Conservation (phyloP, 345 rosid species). For the Brassica nigra region DNA sequence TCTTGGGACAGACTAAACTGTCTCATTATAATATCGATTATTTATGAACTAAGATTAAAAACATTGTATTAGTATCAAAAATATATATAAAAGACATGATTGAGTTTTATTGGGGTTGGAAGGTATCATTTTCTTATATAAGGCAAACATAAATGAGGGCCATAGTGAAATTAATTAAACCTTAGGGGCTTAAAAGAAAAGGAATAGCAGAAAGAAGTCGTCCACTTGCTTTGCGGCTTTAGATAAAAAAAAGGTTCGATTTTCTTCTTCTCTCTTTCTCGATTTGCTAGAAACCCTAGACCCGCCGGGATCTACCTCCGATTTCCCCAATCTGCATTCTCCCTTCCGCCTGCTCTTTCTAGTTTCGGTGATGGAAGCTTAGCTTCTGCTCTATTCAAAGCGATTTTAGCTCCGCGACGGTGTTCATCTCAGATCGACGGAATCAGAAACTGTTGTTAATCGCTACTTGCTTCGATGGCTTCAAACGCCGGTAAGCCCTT, state of each 20-base stretch:
- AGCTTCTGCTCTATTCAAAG: background rate
- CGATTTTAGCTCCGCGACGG: background rate
- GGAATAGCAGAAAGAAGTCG: background rate
- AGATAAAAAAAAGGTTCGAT: constrained; percentile 18
- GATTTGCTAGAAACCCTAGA: constrained; percentile 26
- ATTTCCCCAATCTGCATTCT: background rate
- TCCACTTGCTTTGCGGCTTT: constrained; percentile 10
- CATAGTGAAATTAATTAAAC: background rate
- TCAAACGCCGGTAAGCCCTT: constrained; percentile 58
- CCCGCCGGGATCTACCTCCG: background rate
- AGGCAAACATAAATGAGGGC: background rate
- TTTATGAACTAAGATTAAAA: too few species aligned
- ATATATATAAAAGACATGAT: too few species aligned
- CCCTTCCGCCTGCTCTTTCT: background rate
- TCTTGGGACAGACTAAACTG: too few species aligned
- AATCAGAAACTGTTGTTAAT: background rate
- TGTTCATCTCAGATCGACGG: background rate
- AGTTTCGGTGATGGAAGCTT: background rate
- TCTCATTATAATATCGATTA: too few species aligned
- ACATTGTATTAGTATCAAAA: too few species aligned
- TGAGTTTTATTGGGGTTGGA: too few species aligned
- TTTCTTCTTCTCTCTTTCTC: background rate
- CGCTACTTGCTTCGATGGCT: constrained; percentile 44
- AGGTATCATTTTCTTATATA: too few species aligned
- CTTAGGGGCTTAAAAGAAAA: background rate